Base-by-base conservation (phyloP, 495 filamentous ascomycete genomes). In the Penicillium herquei region DNA sequence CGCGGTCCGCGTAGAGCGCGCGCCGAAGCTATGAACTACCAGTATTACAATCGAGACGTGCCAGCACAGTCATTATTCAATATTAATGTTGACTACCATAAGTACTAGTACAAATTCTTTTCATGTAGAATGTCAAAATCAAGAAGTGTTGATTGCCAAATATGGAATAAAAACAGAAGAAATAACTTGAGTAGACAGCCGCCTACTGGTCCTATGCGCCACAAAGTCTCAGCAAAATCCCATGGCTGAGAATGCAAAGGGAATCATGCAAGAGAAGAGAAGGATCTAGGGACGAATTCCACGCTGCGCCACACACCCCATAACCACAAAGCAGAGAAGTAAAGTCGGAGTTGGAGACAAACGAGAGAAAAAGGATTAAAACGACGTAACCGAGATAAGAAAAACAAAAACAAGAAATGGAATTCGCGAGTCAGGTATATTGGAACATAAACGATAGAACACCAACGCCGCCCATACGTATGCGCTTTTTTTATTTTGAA, bases 401-500 rank as follows among this genome's bases (percentile, higher is more conserved):
- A 34, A 33, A 50, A 39, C 9, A 41, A 34, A 33, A 50, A 39
- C 9, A 51, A 16, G 26, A 26, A 26, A 4, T 26, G 21, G 21
- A 26, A 26, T 26, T 30, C 5, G 33, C 5, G 33, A 46, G 43
- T 26, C 43, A 32, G 43, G 43, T 44, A 46, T 46, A 46, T 46
- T 26, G 49, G 7, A 53, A 37, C 18, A 54, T 3, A 53, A 12
- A 16, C 35, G 30, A 34, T 18, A 51, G 18, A 51, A 51, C 55
- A 39, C 50, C 48, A 52, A 56, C 54, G 47, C 54, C 54, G 33
- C 40, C 37, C 49, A 13, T 30, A 13, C 41, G 48, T 50, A 42
- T 52, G 17, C 34, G 39, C 43, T 58, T 51, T 55, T 57, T 54
- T 51, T 50, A n/a, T 21, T 40, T 35, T 30, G 37, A 34, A 42